Conservation (phyloP, 2,329 filamentous ascomycete species). For the Cadophora sp. region DNA sequence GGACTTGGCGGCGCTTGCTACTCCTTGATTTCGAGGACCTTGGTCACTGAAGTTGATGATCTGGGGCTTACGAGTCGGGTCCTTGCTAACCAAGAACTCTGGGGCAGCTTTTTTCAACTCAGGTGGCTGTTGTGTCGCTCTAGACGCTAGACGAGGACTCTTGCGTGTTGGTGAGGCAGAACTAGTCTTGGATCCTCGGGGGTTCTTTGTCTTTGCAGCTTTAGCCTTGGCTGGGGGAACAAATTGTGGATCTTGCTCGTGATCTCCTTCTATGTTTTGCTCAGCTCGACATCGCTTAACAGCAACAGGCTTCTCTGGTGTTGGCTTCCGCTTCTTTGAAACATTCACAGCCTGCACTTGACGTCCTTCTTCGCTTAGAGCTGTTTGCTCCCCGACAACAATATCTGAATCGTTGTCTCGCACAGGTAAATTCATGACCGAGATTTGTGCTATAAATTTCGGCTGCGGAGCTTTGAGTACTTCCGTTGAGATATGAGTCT, state of each 20-base stretch:
- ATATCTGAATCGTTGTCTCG: neutral
- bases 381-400: neutral
- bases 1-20: slow-evolving; percentile 19
- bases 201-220: neutral
- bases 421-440: too few relatives aligned
- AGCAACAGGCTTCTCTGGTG: neutral
- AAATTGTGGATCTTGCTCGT: neutral
- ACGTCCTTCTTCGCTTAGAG: neutral
- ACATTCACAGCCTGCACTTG: neutral
- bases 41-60: slow-evolving; percentile 33
- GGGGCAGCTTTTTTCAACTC: neutral
- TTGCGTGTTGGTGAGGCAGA: neutral
- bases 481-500: neutral
- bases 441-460: neutral
- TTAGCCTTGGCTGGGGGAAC: neutral
- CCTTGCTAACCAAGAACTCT: neutral
- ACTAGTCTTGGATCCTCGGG: neutral
- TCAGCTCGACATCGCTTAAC: slow-evolving; percentile 8
- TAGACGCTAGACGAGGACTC: slow-evolving; percentile 2
- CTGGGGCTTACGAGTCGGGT: slow-evolving; percentile 30
- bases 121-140: neutral
- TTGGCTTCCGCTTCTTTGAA: slow-evolving; percentile 10
- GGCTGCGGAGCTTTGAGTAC: neutral
- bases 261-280: neutral
- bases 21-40: slow-evolving; percentile 38